These are phyloP conservation scores for Danielozyma ontarioensis DNA, from an alignment of 805 yeast species.

Conservation along the genomic window DNA sequence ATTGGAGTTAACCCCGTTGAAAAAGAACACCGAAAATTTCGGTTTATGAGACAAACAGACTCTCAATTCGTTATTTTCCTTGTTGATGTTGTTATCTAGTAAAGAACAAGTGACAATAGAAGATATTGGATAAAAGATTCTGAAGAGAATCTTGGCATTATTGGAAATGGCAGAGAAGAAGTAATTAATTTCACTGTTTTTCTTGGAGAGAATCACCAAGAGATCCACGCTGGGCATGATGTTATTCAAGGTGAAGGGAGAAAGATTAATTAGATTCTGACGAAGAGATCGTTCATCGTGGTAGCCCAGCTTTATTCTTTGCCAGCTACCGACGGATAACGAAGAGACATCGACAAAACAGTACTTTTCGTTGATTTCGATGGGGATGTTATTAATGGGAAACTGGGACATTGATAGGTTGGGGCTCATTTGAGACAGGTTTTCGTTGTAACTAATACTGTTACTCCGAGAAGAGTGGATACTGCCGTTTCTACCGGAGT, in stretches of 20 bases:
- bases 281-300: slow-evolving; percentile 35
- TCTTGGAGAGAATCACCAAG: slow-evolving; percentile 63
- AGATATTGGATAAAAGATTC: slow-evolving; percentile 66
- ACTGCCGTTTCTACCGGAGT: slow-evolving; percentile 8
- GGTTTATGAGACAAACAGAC: slow-evolving; percentile 56
- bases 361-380: slow-evolving; percentile 59
- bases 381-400: slow-evolving; percentile 29
- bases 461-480: slow-evolving; percentile 19
- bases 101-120: slow-evolving; percentile 58
- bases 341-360: slow-evolving; percentile 64
- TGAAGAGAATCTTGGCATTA: slow-evolving; percentile 59
- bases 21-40: slow-evolving; percentile 72
- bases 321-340: slow-evolving; percentile 77
- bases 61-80: slow-evolving; percentile 43
- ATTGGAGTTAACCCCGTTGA: slow-evolving; percentile 47
- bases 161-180: slow-evolving; percentile 72
- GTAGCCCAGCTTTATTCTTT: slow-evolving; percentile 64
- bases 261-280: slow-evolving; percentile 50
- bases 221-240: slow-evolving; percentile 68
- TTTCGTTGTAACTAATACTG: slow-evolving; percentile 7
- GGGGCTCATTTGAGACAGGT: neutral
- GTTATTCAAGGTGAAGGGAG: slow-evolving; percentile 60
- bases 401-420: neutral
- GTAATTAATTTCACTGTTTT: slow-evolving; percentile 68
- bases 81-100: slow-evolving; percentile 39